Evolutionary conservation across 352 stramenopile species (phyloP), one percentile per base, ranked within the genome.

Genomic region (Globisporangium emineosum): DNA sequence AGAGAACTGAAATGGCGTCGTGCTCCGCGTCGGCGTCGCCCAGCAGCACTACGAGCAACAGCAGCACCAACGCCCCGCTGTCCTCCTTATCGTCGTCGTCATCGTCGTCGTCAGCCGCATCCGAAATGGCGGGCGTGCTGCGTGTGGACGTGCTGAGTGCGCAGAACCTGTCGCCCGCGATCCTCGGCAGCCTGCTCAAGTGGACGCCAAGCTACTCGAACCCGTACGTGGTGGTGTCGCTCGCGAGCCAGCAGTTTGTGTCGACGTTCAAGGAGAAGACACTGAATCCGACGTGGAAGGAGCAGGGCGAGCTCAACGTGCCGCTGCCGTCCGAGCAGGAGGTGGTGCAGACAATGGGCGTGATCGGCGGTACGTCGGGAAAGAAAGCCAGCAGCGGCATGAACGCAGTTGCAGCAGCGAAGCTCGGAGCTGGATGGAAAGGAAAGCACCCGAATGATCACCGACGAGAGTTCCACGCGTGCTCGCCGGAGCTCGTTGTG

Each of bases 121-220:
- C n/a, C 13, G 61, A 66, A 13, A 60, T 62, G 19, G 81, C 79
- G 0, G 81, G 81, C 30, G 54, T 77, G 42, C 59, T 91, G n/a
- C 79, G 71, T 25, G 77, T 91, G 10, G 81, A 91, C 50, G 68
- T 89, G 40, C 54, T 88, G 2, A 68, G 73, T 23, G 81, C 81
- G n/a, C 77, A 79, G 17, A 88, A 86, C 45, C 62, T 91, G 27
- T 70, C 71, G 32, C 76, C 79, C 1, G 81, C 81, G n/a, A 76
- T 91, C 50, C 56, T 89, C 2, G 81, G 81, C 27, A 88, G 76
- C 56, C 43, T 91, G 52, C 68, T 91, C 63, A 88, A 85, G 32
- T 91, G 81, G 81, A 87, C 79, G 9, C 69, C 81, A 2, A 88
- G 72, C 56, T 89, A 83, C 66, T 79, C 81, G 17, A 91, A 89